These are phyloP conservation scores for Microcos paniculata DNA, from an alignment of 345 rosid species.

Conservation along the genomic window DNA sequence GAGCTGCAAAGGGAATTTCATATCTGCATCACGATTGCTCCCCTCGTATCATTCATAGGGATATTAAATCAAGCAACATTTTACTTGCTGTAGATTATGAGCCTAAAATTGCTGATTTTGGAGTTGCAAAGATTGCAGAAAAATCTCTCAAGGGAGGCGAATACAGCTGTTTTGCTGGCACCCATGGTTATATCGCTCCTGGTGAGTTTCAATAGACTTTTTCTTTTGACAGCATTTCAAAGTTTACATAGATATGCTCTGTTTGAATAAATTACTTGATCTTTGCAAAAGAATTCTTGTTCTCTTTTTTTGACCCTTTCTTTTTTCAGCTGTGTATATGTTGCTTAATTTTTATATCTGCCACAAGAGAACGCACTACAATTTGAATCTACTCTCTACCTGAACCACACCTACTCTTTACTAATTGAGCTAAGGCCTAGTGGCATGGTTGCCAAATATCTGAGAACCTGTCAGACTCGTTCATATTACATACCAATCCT, in stretches of 20 bases:
- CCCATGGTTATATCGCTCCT: slow-evolving; percentile 92
- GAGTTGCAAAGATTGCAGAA: slow-evolving; percentile 74
- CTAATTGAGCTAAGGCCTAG: neutral
- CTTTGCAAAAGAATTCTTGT: neutral
- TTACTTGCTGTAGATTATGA: slow-evolving; percentile 63
- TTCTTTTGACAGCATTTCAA: neutral
- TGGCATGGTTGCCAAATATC: neutral
- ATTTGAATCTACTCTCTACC: neutral
- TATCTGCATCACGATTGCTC: slow-evolving; percentile 86
- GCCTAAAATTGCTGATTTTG: slow-evolving; percentile 88
- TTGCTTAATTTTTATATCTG: neutral
- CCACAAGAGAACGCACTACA: neutral
- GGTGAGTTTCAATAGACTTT: slow-evolving; percentile 44
- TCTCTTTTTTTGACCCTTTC: too few species aligned
- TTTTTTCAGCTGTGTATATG: neutral
- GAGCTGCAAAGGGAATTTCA: slow-evolving; percentile 83
- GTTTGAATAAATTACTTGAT: neutral
- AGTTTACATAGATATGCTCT: neutral
- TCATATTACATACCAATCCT: neutral
- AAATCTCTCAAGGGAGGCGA: slow-evolving; percentile 39
- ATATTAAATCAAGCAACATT: slow-evolving; percentile 85
- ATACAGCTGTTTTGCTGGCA: slow-evolving; percentile 68
- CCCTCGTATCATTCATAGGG: slow-evolving; percentile 80
- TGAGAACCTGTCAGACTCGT: neutral
- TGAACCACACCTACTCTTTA: neutral